phyloP scores from a whole-genome alignment of 1,139 yeast species.

The Tardiomyces digboiensis region DNA sequence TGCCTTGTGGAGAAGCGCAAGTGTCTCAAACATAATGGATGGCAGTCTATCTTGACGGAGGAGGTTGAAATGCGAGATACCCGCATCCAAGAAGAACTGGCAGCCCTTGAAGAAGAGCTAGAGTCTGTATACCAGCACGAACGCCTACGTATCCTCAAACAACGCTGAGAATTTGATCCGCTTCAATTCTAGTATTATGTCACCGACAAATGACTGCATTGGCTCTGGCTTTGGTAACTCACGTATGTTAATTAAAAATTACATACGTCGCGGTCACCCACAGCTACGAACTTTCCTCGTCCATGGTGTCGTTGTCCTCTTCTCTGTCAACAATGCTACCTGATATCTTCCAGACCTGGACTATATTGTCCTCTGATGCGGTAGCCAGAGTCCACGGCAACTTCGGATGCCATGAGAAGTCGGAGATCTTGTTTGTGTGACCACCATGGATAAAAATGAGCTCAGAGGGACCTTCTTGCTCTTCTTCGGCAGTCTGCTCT shows the following conservation, averaged over 20 bases:
- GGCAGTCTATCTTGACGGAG: conserved; percentile 50
- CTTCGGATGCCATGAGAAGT: conserved; percentile 77
- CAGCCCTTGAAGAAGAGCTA: conserved; percentile 3
- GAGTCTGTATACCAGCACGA: neutral
- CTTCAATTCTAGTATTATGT: no score
- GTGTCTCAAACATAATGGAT: conserved; percentile 57
- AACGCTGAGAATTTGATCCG: conserved; percentile 26
- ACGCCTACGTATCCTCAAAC: neutral
- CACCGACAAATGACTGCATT: no score
- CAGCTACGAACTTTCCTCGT: no score
- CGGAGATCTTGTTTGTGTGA: conserved; percentile 82
- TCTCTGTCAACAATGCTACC: neutral
- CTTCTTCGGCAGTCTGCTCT: conserved; percentile 32
- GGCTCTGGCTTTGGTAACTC: no score
- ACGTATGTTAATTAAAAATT: no score
- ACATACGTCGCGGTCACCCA: no score
- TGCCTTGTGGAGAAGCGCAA: conserved; percentile 59
- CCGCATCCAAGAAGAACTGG: conserved; percentile 26
- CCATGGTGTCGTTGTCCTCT: neutral
- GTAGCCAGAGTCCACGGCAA: conserved; percentile 73
- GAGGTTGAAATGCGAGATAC: conserved; percentile 29
- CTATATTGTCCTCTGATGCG: conserved; percentile 77
- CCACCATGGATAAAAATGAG: conserved; percentile 77
- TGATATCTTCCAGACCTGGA: conserved; percentile 64
- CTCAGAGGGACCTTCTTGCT: conserved; percentile 36